Evolutionary conservation across 1,284 basidiomycete species (phyloP).

Genomic region (Marasmius tenuissimus): DNA sequence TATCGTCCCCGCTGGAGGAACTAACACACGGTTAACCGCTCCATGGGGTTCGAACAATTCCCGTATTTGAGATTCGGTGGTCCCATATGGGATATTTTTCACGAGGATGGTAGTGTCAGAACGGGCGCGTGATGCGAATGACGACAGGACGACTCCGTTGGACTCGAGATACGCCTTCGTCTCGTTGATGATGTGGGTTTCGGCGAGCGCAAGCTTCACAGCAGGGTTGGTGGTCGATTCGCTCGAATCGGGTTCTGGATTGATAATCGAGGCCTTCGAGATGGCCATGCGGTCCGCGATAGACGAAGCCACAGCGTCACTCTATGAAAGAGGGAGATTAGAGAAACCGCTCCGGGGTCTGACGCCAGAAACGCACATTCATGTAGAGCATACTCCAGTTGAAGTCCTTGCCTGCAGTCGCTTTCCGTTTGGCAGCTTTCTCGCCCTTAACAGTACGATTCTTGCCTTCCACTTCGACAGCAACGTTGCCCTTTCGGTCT

Average conservation of each 20-base stretch:
- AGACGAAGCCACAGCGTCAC: constrained; percentile 85
- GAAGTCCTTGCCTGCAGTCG: constrained; percentile 79
- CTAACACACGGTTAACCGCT: constrained; percentile 71
- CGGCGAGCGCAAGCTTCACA: constrained; percentile 93
- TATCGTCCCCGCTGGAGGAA: constrained; percentile 93
- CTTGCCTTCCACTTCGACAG: constrained; percentile 40
- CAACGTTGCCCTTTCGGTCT: constrained; percentile 53
- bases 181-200: constrained; percentile 95
- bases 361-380: constrained; percentile 72
- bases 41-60: constrained; percentile 84
- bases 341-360: constrained; percentile 10
- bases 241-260: constrained; percentile 61
- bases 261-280: constrained; percentile 85
- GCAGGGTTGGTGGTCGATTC: constrained; percentile 43
- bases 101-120: constrained; percentile 88
- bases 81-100: constrained; percentile 97
- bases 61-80: constrained; percentile 70
- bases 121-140: constrained; percentile 54
- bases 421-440: constrained; percentile 69
- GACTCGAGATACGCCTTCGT: constrained; percentile 88
- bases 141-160: constrained; percentile 64
- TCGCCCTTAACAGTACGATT: constrained; percentile 71
- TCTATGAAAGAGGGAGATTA: constrained; percentile 46
- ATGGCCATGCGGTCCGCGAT: constrained; percentile 83
- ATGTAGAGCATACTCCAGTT: constrained; percentile 98